A percentile compares a stretch with the other conserved stretches of the same genome.
Evolutionary conservation across 352 stramenopile species (phyloP).

Genomic region (Phytopythium oedochilum): DNA sequence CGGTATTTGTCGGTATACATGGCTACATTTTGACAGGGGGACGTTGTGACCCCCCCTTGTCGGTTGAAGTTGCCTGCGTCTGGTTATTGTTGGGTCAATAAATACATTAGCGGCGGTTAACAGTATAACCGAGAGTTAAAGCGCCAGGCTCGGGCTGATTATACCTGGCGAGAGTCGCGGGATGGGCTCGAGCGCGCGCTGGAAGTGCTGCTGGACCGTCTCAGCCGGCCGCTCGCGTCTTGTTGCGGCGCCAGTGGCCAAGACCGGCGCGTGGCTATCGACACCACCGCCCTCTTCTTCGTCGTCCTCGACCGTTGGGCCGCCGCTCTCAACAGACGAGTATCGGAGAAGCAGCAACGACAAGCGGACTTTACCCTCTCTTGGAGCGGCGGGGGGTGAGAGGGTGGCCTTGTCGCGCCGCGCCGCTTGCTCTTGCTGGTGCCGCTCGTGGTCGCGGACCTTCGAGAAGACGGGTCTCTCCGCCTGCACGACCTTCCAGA

Average conservation of each 20-base stretch:
- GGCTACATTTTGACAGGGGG: constrained; percentile 11
- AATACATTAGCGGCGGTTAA: neutral
- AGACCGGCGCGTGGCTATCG: too few relatives aligned
- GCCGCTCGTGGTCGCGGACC: constrained; percentile 23
- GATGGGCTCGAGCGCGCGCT: neutral
- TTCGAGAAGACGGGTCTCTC: constrained; percentile 55
- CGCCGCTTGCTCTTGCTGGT: constrained; percentile 7
- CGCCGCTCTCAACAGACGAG: constrained; percentile 3
- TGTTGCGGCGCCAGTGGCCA: too few relatives aligned
- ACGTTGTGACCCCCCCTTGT: too few relatives aligned
- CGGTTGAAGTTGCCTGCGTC: too few relatives aligned
- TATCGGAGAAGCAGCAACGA: neutral
- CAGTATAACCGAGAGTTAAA: too few relatives aligned
- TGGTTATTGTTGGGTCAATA: too few relatives aligned
- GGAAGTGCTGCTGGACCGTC: neutral
- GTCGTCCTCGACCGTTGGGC: constrained; percentile 5
- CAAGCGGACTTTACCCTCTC: neutral
- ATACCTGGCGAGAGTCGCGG: neutral
- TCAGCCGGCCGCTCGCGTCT: neutral
- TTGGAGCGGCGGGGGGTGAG: neutral
- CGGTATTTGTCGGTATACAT: constrained; percentile 7
- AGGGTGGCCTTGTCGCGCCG: neutral
- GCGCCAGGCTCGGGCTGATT: neutral
- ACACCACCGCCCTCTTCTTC: constrained; percentile 3
- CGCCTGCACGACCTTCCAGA: constrained; percentile 60